Evolutionary conservation across 108 stramenopile genomes (phyloP).

Genomic region (Phaeodactylum tricornutum): DNA sequence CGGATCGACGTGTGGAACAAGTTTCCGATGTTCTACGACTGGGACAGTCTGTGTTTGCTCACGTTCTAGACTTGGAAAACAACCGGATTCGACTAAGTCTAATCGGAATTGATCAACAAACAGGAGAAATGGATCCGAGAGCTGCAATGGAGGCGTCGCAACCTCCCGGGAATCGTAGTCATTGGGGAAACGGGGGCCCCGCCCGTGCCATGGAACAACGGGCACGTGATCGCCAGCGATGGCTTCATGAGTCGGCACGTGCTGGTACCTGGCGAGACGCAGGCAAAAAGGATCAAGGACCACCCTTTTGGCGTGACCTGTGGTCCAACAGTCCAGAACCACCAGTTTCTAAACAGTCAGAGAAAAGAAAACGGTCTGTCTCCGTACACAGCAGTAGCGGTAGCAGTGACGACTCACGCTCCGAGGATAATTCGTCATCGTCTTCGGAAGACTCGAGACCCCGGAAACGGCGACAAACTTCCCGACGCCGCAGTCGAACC

Average conservation of each 20-base stretch:
- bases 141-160: constrained; percentile 9
- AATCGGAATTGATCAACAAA: constrained; percentile 51
- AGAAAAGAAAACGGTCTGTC: constrained; percentile 5
- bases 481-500: neutral
- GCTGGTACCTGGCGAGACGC: constrained; percentile 2
- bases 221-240: neutral
- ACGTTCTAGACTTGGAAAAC: constrained; percentile 33
- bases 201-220: constrained; percentile 14
- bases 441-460: constrained; percentile 2
- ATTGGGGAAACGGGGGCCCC: neutral
- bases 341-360: constrained; percentile 1
- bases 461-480: constrained; percentile 1
- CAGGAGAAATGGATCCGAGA: constrained; percentile 21
- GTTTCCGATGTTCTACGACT: constrained; percentile 47
- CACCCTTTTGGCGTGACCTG: too few species aligned
- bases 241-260: neutral
- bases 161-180: neutral
- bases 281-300: constrained; percentile 4
- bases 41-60: constrained; percentile 32
- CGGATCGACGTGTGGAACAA: constrained; percentile 33
- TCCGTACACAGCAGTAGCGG: too few species aligned
- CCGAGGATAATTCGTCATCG: constrained; percentile 5
- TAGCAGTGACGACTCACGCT: neutral
- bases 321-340: too few species aligned
- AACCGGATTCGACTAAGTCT: constrained; percentile 56